A percentile compares a stretch with the other conserved stretches of the same genome.
Evolutionary conservation across 495 filamentous ascomycete species (phyloP).

Genomic region (Aspergillus diversus): DNA sequence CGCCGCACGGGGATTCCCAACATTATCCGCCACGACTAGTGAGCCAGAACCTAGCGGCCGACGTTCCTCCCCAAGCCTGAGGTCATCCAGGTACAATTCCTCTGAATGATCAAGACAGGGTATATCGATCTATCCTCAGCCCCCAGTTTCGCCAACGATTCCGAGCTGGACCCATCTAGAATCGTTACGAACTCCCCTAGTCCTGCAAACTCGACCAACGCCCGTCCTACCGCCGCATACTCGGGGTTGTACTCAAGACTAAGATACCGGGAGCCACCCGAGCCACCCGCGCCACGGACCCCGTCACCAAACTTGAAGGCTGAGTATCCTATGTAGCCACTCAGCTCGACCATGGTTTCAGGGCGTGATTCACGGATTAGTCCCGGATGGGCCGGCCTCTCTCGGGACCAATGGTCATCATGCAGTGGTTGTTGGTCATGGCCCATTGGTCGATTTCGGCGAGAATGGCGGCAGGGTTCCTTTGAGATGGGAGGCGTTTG

Average conservation of each 20-base stretch:
- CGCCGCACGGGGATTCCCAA: conserved; percentile 56
- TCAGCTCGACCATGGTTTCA: conserved; percentile 65
- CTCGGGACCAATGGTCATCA: conserved; percentile 70
- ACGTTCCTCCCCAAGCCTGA: conserved; percentile 66
- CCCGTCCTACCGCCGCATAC: conserved; percentile 59
- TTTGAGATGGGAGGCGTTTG: too few relatives aligned
- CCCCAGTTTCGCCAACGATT: not conserved
- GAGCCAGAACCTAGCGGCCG: conserved; percentile 57
- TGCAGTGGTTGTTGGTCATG: conserved; percentile 56
- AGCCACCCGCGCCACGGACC: conserved; percentile 50
- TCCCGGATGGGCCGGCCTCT: conserved; percentile 63
- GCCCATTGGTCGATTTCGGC: conserved; percentile 64
- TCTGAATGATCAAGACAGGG: conserved; percentile 71
- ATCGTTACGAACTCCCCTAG: conserved; percentile 61
- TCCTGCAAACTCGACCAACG: conserved; percentile 63
- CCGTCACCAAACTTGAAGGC: conserved; percentile 63
- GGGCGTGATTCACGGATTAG: conserved; percentile 55
- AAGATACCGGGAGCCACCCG: conserved; percentile 55
- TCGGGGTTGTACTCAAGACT: conserved; percentile 62
- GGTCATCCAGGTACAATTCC: conserved; percentile 59
- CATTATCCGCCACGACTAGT: conserved; percentile 68
- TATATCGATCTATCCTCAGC: conserved; percentile 40
- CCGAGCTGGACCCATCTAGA: not conserved
- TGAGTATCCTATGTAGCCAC: conserved; percentile 75
- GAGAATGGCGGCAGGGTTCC: conserved; percentile 54